Base-by-base conservation (phyloP, 2,329 filamentous ascomycete genomes). In the Pyrenochaeta sp. region DNA sequence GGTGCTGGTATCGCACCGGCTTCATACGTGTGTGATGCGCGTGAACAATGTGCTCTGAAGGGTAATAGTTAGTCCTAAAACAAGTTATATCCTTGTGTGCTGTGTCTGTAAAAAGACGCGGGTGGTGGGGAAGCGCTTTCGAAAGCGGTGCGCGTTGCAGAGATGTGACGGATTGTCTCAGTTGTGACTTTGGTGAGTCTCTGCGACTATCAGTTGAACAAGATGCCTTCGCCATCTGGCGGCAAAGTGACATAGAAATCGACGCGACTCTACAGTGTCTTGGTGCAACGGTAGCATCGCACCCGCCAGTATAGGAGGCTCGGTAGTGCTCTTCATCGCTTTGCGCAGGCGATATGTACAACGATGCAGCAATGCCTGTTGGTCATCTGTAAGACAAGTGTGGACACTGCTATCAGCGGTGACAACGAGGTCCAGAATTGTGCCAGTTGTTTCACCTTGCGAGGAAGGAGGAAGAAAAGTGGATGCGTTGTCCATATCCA, bases 271-370 rank as follows among this genome's bases (percentile, higher is more conserved):
- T n/a, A 15, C 23, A 7, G 23, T 30, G 21, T 42, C n/a, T n/a
- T 31, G 27, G 23, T 42, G 40, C 40, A 31, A 41, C 39, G 11
- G 39, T 27, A n/a, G 10, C 40, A 42, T 30, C 7, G 20, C 40
- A 23, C 40, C 40, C 29, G 40, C 40, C 40, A n/a, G 17, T 39
- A 39, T 23, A 39, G 36, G 36, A 39, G 21, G 36, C 36, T 39
- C 18, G 11, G 9, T 39, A 18, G 36, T 27, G 20, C n/a, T 39
- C 17, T 14, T 14, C 36, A 39, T 7, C 7, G 33, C 33, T 2
- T 39, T 23, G 11, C 4, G 18, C 10, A 27, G 4, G n/a, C 5
- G 11, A 18, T 20, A 23, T 5, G 17, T 27, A 20, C 20, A 39
- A 18, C 12, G 18, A 20, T 20, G 23, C 23, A 27, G 23, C 4